These are phyloP conservation scores for Talaromyces stipitatus DNA, from an alignment of 495 filamentous ascomycete genomes.

Conservation along the genomic window DNA sequence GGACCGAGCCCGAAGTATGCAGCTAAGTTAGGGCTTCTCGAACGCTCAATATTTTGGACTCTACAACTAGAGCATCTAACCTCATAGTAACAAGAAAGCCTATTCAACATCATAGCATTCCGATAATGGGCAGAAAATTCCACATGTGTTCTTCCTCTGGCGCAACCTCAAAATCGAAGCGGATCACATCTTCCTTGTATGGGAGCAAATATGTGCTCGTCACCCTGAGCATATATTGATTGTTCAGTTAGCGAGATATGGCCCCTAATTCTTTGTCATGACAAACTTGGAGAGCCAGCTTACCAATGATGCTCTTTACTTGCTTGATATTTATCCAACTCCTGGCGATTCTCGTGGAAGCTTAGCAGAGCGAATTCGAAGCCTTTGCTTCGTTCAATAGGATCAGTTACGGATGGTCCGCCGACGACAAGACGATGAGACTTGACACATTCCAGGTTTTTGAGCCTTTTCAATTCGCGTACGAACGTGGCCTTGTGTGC, in stretches of 20 bases:
- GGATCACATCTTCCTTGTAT: constrained; percentile 27
- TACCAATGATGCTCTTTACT: constrained; percentile 29
- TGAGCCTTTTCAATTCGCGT: constrained; percentile 22
- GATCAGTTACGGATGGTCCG: constrained; percentile 26
- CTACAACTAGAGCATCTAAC: too few relatives aligned
- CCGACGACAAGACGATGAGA: constrained; percentile 24
- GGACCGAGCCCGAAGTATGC: too few relatives aligned
- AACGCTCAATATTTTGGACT: too few relatives aligned
- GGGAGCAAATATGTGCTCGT: constrained; percentile 26
- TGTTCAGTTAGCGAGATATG: not conserved
- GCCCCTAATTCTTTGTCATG: not conserved
- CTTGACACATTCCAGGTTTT: constrained; percentile 22
- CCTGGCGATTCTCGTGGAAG: constrained; percentile 22
- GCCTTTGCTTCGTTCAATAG: constrained; percentile 29
- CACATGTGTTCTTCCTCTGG: constrained; percentile 23
- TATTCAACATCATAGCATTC: too few relatives aligned
- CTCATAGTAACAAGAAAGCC: too few relatives aligned
- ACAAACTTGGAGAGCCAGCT: too few relatives aligned
- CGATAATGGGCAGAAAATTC: constrained; percentile 11
- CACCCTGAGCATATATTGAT: constrained; percentile 18
- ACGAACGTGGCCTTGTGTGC: constrained; percentile 26
- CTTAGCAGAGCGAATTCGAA: constrained; percentile 30
- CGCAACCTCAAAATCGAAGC: constrained; percentile 32
- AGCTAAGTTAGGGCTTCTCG: too few relatives aligned
- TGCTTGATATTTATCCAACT: constrained; percentile 24